Conservation (phyloP, 148 eudicot genomes). For the Camellia japonica region DNA sequence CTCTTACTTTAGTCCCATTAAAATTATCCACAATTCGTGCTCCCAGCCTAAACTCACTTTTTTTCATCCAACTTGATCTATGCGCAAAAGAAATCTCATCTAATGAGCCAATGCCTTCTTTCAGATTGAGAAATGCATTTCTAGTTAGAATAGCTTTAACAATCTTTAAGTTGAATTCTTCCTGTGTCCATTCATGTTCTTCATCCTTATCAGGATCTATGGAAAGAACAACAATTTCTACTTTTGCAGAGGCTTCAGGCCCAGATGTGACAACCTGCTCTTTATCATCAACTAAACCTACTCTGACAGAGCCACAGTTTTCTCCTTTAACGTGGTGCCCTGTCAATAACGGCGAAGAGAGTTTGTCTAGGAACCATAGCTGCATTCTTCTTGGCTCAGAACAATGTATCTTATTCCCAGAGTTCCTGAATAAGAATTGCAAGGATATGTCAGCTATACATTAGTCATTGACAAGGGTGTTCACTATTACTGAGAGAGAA, state of each 20-base stretch:
- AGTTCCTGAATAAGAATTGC: slow-evolving; percentile 14
- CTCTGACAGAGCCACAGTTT: slow-evolving; percentile 1
- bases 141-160: slow-evolving; percentile 21
- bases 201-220: slow-evolving; percentile 18
- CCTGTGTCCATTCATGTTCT: slow-evolving; percentile 21
- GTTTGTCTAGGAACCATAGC: slow-evolving; percentile 25
- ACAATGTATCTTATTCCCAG: slow-evolving; percentile 1
- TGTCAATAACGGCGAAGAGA: slow-evolving; percentile 23
- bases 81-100: slow-evolving; percentile 24
- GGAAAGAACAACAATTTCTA: slow-evolving; percentile 30
- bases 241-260: slow-evolving; percentile 29
- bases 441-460: background rate
- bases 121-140: slow-evolving; percentile 16
- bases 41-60: slow-evolving; percentile 21
- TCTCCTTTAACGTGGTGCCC: slow-evolving; percentile 29
- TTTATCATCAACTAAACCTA: slow-evolving; percentile 29
- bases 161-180: slow-evolving; percentile 26
- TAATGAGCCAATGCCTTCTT: slow-evolving; percentile 27
- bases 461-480: background rate
- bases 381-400: slow-evolving; percentile 17
- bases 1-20: background rate
- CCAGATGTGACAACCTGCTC: slow-evolving; percentile 28
- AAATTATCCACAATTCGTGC: slow-evolving; percentile 27
- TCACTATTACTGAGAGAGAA: background rate
- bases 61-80: slow-evolving; percentile 14